A percentile compares a stretch with the other conserved stretches of the same genome.
phyloP scores from a whole-genome alignment of 257 asterid species.

The Paulownia fortunei region DNA sequence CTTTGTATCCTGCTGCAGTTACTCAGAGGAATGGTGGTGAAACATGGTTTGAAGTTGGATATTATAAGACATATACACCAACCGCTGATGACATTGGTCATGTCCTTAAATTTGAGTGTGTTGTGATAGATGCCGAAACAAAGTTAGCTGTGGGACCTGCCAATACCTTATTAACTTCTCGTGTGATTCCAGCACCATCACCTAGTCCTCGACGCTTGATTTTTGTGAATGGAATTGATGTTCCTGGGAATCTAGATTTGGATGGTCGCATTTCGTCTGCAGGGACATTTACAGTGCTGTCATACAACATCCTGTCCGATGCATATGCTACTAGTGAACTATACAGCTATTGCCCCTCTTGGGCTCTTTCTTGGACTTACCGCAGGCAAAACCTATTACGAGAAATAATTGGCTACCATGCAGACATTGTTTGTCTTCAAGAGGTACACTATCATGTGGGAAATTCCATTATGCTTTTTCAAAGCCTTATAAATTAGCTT shows the following conservation, averaged over 20 bases:
- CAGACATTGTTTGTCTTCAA: conserved; percentile 96
- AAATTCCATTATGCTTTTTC: conserved; percentile 18
- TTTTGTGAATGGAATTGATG: conserved; percentile 69
- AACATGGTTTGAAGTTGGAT: conserved; percentile 96
- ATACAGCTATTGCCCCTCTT: conserved; percentile 88
- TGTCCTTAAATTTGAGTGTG: conserved; percentile 89
- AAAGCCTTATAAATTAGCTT: conserved; percentile 1
- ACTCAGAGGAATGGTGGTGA: conserved; percentile 87
- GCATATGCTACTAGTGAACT: conserved; percentile 72
- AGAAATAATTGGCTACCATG: conserved; percentile 90
- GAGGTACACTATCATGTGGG: conserved; percentile 66
- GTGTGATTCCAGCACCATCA: conserved; percentile 96
- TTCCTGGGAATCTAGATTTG: conserved; percentile 63
- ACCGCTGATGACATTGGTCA: conserved; percentile 92
- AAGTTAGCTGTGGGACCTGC: conserved; percentile 68
- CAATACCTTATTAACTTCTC: conserved; percentile 73
- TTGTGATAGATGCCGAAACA: conserved; percentile 73
- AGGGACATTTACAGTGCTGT: conserved; percentile 92
- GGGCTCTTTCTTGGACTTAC: conserved; percentile 99
- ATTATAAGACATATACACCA: conserved; percentile 85
- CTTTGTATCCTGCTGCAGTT: conserved; percentile 76
- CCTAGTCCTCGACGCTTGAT: conserved; percentile 89
- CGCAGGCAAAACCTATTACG: conserved; percentile 92
- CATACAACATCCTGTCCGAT: conserved; percentile 89
- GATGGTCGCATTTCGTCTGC: conserved; percentile 61